Evolutionary conservation across 768 basidiomycete species (phyloP), one percentile per base, ranked within the genome.

Genomic region (Mycena epipterygia): DNA sequence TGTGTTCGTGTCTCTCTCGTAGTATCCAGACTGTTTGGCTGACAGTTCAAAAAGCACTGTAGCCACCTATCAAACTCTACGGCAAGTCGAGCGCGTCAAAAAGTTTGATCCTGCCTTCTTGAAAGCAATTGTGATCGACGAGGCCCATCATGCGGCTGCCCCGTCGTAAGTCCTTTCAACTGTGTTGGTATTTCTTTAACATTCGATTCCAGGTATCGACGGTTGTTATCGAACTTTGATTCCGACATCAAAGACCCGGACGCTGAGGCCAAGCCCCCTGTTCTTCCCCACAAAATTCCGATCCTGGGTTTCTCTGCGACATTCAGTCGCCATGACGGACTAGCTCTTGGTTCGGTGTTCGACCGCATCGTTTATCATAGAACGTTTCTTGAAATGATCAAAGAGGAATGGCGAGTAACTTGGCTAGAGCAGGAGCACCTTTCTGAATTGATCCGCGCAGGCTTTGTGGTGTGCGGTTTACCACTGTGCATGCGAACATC

Each of bases 291-390:
- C 75, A 82, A 83, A 48, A 89, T 97, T 30, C 95, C 97, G 3
- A 90, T 98, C 58, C 86, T 99, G 51, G 97, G 97, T 0, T 98
- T 99, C 78, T 96, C 95, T 62, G 97, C 97, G 2, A 99, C 97
- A 0, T 98, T 98, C 82, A 92, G 90, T 72, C 88, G 97, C 32
- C 94, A 97, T 73, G 97, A 99, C 74, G 94, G 95, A 6, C 84
- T 97, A 2, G 94, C 96, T 2, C 87, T 99, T 5, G 92, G 95
- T 8, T 91, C 93, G 3, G 92, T 98, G 1, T 99, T 97, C 75
- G 90, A 98, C 76, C 86, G 87, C 56, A 96, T 99, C 61, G 97
- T 98, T 0, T 99, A 95, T 78, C 97, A 99, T 78, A 89, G 90
- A 21, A 94, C 95, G 73, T 95, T 98, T 74, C 79, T 95, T 16